Evolutionary conservation across 306 rosid genomes (phyloP).

Genomic region (Casuarina equisetifolia): DNA sequence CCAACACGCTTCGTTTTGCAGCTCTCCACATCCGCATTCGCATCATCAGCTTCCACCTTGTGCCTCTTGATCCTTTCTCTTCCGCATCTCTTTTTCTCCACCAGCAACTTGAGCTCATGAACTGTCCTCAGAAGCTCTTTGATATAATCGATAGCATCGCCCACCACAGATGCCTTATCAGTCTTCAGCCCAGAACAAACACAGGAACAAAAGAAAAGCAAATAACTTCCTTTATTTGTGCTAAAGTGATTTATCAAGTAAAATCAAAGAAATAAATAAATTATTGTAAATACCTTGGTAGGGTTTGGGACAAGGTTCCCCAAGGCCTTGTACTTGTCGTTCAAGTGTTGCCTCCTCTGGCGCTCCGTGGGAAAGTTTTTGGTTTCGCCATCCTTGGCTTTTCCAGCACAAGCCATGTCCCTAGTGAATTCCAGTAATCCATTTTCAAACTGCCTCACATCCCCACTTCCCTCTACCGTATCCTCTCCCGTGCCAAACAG

Average conservation of each 20-base stretch:
- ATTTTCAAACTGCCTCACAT: slow-evolving; percentile 50
- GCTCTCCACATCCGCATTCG: slow-evolving; percentile 49
- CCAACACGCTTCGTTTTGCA: slow-evolving; percentile 62
- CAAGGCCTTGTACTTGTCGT: slow-evolving; percentile 45
- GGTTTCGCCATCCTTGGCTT: slow-evolving; percentile 47
- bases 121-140: slow-evolving; percentile 64
- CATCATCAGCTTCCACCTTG: slow-evolving; percentile 47
- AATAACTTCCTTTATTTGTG: neutral
- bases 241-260: neutral
- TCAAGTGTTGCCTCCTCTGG: slow-evolving; percentile 57
- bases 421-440: slow-evolving; percentile 66
- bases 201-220: neutral
- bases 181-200: slow-evolving; percentile 29
- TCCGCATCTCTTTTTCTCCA: slow-evolving; percentile 61
- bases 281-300: slow-evolving; percentile 45
- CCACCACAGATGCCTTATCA: slow-evolving; percentile 80
- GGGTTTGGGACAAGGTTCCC: slow-evolving; percentile 63
- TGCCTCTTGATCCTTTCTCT: slow-evolving; percentile 66
- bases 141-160: slow-evolving; percentile 68
- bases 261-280: neutral
- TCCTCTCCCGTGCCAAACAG: slow-evolving; percentile 49
- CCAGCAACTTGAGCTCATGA: slow-evolving; percentile 53
- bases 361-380: slow-evolving; percentile 52
- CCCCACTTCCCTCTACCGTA: slow-evolving; percentile 58
- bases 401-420: slow-evolving; percentile 40